phyloP scores from a whole-genome alignment of 2,329 filamentous ascomycete species.

The Coleophoma crateriformis region DNA sequence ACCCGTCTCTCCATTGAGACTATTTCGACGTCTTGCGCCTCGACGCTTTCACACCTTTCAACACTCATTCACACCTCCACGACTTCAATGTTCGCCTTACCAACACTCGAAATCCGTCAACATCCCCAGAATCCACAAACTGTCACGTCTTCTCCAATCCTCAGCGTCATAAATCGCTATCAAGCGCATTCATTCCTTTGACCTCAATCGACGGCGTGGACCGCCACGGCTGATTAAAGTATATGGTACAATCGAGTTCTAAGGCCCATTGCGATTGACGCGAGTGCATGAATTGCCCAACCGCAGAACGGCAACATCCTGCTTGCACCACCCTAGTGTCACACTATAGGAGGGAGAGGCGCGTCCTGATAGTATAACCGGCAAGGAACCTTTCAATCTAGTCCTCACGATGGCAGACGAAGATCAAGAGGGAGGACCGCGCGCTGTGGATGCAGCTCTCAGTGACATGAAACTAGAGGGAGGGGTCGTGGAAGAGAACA shows the following conservation, averaged over 20 bases:
- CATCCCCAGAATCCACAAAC: neutral
- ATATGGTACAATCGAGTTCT: no score
- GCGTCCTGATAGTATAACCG: neutral
- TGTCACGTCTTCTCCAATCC: neutral
- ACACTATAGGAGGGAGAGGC: slow-evolving; percentile 5
- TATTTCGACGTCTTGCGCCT: neutral
- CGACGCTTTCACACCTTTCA: neutral
- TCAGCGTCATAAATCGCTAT: neutral
- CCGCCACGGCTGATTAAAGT: no score
- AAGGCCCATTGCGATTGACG: no score
- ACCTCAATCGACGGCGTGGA: neutral
- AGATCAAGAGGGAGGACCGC: slow-evolving; percentile 17
- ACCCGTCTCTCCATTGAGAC: neutral
- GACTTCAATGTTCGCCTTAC: neutral
- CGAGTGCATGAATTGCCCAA: no score
- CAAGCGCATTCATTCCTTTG: neutral
- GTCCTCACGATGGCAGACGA: slow-evolving; percentile 22
- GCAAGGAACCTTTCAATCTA: slow-evolving; percentile 1
- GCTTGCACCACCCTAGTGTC: neutral
- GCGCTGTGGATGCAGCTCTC: slow-evolving; percentile 23
- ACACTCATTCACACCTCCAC: neutral
- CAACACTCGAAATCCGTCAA: neutral
- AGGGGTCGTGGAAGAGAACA: slow-evolving; percentile 6
- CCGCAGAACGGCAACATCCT: no score
- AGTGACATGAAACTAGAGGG: slow-evolving; percentile 27